Evolutionary conservation across 768 basidiomycete species (phyloP), one percentile per base, ranked within the genome.

Genomic region (Trametes cingulata): DNA sequence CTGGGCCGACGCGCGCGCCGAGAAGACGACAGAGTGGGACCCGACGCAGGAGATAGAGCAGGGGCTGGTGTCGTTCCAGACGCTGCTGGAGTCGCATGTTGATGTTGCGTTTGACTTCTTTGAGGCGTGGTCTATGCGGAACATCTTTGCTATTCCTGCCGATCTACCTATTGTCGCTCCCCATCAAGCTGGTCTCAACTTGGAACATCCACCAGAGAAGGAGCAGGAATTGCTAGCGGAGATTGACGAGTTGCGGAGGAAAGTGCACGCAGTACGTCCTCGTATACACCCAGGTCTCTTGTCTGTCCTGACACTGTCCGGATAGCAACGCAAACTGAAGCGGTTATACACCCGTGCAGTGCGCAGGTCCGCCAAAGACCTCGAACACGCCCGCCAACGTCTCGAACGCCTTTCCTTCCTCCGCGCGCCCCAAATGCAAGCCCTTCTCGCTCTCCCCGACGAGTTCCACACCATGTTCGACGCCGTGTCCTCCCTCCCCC

Each of bases 91-190:
- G 68, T 85, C 85, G 55, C 93, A 95, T 65, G 87, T 91, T 43
- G 94, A 97, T 68, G 82, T 92, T 45, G 94, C 93, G 0, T 92
- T 95, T 60, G 94, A 97, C 71, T 90, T 88, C 69, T 91, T 97
- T 67, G 93, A 94, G 74, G 87, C 86, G 0, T 96, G 94, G 93
- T 87, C 85, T 12, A 72, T 94, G 68, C 78, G 93, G 41, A 97
- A 96, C 73, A 89, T 94, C 57, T 96, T 96, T 67, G 83, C 85
- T 52, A 80, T 94, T 15, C 84, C 87, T 0, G 77, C 82, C 2
- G 85, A 86, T 60, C 67, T 92, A 35, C 86, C 86, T 0, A 75
- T 93, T 33, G 85, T 93, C 14, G 79, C 86, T 4, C 89, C 89
- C 2, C 91, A 92, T 68, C 93, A 95, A 57, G 80, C 80, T 52